Evolutionary conservation across 352 stramenopile genomes (phyloP).

Genomic region (Phytophthora ramorum): DNA sequence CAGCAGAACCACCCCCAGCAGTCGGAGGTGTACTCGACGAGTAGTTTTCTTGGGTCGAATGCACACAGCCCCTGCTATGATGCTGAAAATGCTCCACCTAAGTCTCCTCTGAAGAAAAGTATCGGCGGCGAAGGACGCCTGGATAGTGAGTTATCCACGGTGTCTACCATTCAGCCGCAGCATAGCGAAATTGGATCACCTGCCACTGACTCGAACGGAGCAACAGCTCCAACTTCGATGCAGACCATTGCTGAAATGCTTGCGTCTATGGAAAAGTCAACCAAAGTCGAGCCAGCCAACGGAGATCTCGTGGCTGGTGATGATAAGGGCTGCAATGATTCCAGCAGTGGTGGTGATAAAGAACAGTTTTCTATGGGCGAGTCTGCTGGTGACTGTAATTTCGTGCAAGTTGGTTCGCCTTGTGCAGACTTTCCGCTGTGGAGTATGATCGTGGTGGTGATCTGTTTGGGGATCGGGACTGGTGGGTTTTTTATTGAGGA

Average conservation of each 20-base stretch:
- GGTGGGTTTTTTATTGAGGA: constrained; percentile 68
- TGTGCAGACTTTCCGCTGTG: constrained; percentile 42
- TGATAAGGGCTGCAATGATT: constrained; percentile 11
- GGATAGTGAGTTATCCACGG: constrained; percentile 21
- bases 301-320: constrained; percentile 15
- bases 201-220: constrained; percentile 15
- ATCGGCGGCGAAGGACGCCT: background rate
- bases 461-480: constrained; percentile 50
- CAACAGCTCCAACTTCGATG: constrained; percentile 13
- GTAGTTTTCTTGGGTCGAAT: constrained; percentile 27
- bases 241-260: constrained; percentile 35
- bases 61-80: constrained; percentile 23
- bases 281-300: background rate
- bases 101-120: constrained; percentile 2
- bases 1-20: constrained; percentile 16
- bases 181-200: constrained; percentile 18
- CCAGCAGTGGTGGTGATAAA: constrained; percentile 14
- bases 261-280: constrained; percentile 22
- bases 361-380: background rate
- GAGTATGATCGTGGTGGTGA: constrained; percentile 49
- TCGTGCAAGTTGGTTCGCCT: background rate
- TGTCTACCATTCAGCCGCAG: constrained; percentile 11
- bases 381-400: background rate
- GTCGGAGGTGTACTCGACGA: constrained; percentile 31
- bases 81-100: constrained; percentile 1